A percentile compares a stretch with the other conserved stretches of the same genome.
These are phyloP conservation scores for Cladochytrium tenue DNA, from an alignment of 371 early-diverging fungal species.

Conservation along the genomic window DNA sequence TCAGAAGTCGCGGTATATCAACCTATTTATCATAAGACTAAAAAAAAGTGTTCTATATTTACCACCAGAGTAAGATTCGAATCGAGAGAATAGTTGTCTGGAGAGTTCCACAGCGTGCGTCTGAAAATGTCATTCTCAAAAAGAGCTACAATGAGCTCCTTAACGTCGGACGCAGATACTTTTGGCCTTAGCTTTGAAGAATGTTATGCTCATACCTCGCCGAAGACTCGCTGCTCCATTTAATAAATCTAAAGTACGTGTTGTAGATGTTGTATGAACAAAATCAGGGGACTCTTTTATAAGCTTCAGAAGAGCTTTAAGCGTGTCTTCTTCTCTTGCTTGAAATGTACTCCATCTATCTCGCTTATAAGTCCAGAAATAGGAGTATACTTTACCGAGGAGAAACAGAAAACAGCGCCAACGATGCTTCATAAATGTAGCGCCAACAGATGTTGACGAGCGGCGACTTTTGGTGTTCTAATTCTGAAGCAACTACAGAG, in stretches of 20 bases:
- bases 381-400: constrained; percentile 53
- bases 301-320: background rate
- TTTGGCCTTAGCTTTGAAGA: background rate
- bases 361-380: background rate
- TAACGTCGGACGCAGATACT: constrained; percentile 50
- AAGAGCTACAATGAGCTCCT: constrained; percentile 72
- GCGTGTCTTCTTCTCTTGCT: constrained; percentile 1
- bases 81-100: constrained; percentile 23
- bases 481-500: constrained; percentile 71
- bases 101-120: constrained; percentile 79
- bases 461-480: constrained; percentile 52
- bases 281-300: background rate
- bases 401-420: constrained; percentile 73
- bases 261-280: background rate
- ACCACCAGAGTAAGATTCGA: too few relatives aligned
- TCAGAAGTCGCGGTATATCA: too few relatives aligned
- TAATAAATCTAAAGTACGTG: background rate
- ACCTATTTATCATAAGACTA: too few relatives aligned
- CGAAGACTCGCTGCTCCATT: background rate
- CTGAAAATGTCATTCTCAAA: constrained; percentile 85
- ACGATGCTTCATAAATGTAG: constrained; percentile 57
- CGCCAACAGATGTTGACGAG: background rate
- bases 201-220: background rate
- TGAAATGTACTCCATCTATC: constrained; percentile 16
- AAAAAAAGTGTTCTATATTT: too few relatives aligned